These are phyloP conservation scores for Aspergillus affinis DNA, from an alignment of 495 filamentous ascomycete species.

Conservation along the genomic window DNA sequence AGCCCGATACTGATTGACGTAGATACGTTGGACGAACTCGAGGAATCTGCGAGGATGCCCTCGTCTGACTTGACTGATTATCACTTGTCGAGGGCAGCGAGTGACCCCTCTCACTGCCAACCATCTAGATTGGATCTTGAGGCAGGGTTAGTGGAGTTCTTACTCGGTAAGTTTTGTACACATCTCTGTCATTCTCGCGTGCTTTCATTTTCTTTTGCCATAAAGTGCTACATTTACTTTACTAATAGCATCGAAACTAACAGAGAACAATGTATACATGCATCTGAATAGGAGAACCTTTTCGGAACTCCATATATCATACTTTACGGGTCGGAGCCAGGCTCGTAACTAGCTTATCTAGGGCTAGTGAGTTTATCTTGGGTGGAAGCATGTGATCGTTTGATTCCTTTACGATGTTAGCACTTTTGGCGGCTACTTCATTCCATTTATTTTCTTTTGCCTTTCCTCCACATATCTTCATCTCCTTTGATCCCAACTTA, in stretches of 20 bases:
- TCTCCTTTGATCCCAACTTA: too few species aligned
- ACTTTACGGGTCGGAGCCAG: background rate
- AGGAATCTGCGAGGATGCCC: background rate
- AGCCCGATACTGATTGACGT: background rate
- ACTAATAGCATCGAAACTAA: background rate
- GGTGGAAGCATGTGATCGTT: background rate
- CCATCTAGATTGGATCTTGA: background rate
- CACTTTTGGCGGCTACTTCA: too few species aligned
- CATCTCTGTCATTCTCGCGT: background rate
- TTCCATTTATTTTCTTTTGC: too few species aligned
- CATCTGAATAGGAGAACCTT: background rate
- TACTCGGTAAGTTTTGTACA: background rate
- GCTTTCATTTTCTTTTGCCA: too few species aligned
- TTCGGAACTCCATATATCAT: background rate
- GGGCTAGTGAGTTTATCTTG: background rate
- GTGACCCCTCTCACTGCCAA: background rate
- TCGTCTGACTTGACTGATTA: background rate
- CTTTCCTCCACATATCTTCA: too few species aligned
- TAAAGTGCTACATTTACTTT: background rate
- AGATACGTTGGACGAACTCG: background rate
- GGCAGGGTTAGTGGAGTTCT: background rate
- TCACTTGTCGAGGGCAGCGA: background rate
- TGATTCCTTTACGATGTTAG: background rate
- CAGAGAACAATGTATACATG: background rate
- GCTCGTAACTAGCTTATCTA: background rate